phyloP scores from a whole-genome alignment of 1,284 basidiomycete genomes.

The Schizophyllum commune region DNA sequence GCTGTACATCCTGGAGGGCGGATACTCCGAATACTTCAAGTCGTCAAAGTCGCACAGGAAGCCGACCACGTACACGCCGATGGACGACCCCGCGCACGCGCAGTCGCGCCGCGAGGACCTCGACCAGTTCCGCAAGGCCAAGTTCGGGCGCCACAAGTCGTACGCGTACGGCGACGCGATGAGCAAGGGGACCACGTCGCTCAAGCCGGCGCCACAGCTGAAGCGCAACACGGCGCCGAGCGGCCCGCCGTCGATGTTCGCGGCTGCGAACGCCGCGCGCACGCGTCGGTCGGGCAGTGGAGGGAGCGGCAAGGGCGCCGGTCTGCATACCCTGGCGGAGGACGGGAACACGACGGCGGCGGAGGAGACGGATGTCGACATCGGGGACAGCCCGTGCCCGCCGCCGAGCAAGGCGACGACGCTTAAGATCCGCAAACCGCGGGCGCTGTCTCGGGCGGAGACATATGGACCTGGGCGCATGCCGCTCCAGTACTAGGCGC shows the following conservation, averaged over 20 bases:
- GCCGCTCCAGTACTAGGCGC: constrained; percentile 23
- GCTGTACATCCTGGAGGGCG: constrained; percentile 94
- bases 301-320: constrained; percentile 24
- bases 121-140: constrained; percentile 85
- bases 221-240: constrained; percentile 59
- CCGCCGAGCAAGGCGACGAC: constrained; percentile 50
- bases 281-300: constrained; percentile 31
- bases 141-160: constrained; percentile 80
- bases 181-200: constrained; percentile 27
- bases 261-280: constrained; percentile 53
- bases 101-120: constrained; percentile 78
- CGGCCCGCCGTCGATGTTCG: constrained; percentile 46
- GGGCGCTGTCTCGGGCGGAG: constrained; percentile 48
- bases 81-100: constrained; percentile 89
- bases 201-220: constrained; percentile 31
- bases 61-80: constrained; percentile 79
- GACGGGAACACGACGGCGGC: constrained; percentile 48
- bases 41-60: constrained; percentile 63
- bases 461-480: constrained; percentile 55
- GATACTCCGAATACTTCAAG: constrained; percentile 86
- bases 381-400: constrained; percentile 77
- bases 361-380: constrained; percentile 67
- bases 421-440: constrained; percentile 49
- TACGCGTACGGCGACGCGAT: constrained; percentile 76
- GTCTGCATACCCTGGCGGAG: constrained; percentile 56